Conservation (phyloP, 768 basidiomycete genomes). For the Candolleomyces efflorescens region DNA sequence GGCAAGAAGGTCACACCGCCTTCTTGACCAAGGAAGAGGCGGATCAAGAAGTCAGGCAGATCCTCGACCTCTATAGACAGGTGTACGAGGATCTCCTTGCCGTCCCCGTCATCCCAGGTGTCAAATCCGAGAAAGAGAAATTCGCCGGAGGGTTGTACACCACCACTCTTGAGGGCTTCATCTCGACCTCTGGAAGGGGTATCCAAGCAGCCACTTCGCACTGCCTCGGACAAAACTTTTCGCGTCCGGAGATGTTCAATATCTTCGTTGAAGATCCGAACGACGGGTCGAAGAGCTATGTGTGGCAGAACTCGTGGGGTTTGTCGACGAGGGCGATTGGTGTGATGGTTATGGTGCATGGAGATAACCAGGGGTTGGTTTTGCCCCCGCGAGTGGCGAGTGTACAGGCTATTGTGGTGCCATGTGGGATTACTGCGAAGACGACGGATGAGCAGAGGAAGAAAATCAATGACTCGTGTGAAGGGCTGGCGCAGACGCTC, state of each 20-base stretch:
- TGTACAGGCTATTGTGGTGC: conserved; percentile 87
- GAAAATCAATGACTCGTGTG: conserved; percentile 72
- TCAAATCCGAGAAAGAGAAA: conserved; percentile 99
- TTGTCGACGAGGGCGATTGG: conserved; percentile 94
- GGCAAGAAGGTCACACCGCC: conserved; percentile 99
- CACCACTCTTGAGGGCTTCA: conserved; percentile 96
- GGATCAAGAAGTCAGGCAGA: conserved; percentile 86
- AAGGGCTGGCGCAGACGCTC: conserved; percentile 69
- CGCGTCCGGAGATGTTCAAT: conserved; percentile 94
- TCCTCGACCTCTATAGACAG: conserved; percentile 92
- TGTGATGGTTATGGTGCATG: conserved; percentile 99
- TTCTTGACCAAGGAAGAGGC: conserved; percentile 87
- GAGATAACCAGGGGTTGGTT: conserved; percentile 95
- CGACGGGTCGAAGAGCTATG: conserved; percentile 63
- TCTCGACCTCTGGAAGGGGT: conserved; percentile 94
- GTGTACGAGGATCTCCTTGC: conserved; percentile 97
- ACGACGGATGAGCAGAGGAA: conserved; percentile 62
- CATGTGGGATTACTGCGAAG: conserved; percentile 91
- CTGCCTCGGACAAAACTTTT: conserved; percentile 98
- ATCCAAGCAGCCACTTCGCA: conserved; percentile 99
- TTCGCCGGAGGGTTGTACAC: conserved; percentile 98
- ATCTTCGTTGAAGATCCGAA: conserved; percentile 95
- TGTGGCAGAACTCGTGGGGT: conserved; percentile 99
- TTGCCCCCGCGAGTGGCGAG: conserved; percentile 97
- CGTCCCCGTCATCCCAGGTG: conserved; percentile 93